phyloP scores from a whole-genome alignment of 345 rosid genomes.

The Physaria fendleri region DNA sequence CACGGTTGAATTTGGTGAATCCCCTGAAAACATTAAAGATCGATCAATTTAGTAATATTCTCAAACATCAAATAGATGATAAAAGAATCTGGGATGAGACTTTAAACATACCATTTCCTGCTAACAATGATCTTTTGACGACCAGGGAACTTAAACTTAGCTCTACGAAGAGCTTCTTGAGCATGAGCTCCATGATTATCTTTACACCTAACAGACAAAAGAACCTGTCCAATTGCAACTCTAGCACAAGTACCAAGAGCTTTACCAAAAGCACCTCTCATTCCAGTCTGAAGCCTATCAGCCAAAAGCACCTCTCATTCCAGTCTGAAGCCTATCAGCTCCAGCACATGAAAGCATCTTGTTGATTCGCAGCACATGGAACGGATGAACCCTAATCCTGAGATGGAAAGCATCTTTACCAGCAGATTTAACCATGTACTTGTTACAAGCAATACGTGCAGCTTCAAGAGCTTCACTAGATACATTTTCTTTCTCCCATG shows the following conservation, averaged over 20 bases:
- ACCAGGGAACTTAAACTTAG: constrained; percentile 61
- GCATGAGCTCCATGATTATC: constrained; percentile 49
- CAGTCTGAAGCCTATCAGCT: constrained; percentile 63
- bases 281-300: constrained; percentile 60
- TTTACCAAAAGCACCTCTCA: constrained; percentile 61
- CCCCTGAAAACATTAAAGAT: constrained; percentile 31
- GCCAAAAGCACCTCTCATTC: constrained; percentile 66
- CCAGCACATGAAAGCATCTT: constrained; percentile 75
- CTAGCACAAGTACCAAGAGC: constrained; percentile 52
- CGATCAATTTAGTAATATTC: background rate
- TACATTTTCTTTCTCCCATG: constrained; percentile 65
- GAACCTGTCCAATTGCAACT: constrained; percentile 52
- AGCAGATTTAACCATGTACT: constrained; percentile 52
- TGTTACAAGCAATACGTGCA: constrained; percentile 65
- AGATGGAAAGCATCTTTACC: constrained; percentile 61
- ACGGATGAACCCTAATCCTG: constrained; percentile 54
- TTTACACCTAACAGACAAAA: constrained; percentile 51
- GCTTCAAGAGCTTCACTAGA: constrained; percentile 63
- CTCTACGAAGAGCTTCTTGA: constrained; percentile 55
- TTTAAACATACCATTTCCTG: constrained; percentile 46
- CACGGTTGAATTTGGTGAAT: constrained; percentile 46
- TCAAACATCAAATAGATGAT: background rate
- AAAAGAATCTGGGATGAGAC: background rate
- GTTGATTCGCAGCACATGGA: constrained; percentile 52
- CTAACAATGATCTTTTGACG: constrained; percentile 55